phyloP scores from a whole-genome alignment of 2,329 filamentous ascomycete genomes.

The Penicillium fuscoglaucum region DNA sequence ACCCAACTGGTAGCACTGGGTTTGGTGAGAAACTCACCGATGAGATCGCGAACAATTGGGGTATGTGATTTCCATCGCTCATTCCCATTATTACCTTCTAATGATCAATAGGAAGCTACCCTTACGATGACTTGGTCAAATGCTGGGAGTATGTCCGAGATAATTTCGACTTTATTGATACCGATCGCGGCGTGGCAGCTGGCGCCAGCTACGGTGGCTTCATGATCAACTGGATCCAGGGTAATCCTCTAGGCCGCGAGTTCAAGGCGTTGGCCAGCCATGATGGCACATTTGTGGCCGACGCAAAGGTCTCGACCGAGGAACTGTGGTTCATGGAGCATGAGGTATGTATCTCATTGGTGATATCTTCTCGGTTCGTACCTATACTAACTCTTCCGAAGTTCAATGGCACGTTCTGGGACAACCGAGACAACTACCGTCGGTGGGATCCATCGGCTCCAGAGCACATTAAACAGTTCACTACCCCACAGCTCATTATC shows the following conservation, averaged over 20 bases:
- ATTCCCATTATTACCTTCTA: not conserved
- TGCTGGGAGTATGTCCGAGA: conserved; percentile 69
- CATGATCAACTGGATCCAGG: conserved; percentile 80
- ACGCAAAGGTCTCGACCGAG: conserved; percentile 52
- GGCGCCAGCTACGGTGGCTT: conserved; percentile 47
- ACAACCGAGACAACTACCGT: conserved; percentile 62
- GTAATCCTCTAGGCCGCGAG: conserved; percentile 74
- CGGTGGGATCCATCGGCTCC: conserved; percentile 66
- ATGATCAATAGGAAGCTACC: conserved; percentile 41
- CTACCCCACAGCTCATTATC: conserved; percentile 78
- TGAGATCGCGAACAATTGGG: conserved; percentile 79
- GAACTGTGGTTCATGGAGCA: conserved; percentile 56
- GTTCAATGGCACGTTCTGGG: conserved; percentile 53
- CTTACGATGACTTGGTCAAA: conserved; percentile 78
- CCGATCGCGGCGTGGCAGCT: conserved; percentile 41
- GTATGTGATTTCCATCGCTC: conserved; percentile 35
- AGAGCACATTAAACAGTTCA: conserved; percentile 64
- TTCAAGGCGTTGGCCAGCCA: conserved; percentile 89
- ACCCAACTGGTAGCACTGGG: conserved; percentile 79
- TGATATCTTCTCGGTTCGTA: not conserved
- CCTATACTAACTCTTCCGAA: conserved; percentile 17
- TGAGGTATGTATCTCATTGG: conserved; percentile 32
- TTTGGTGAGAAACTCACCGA: conserved; percentile 78
- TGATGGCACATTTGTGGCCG: conserved; percentile 75
- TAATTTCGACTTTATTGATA: conserved; percentile 42